Conservation (phyloP, 129 eudicot genomes). For the Centaurea solstitialis region DNA sequence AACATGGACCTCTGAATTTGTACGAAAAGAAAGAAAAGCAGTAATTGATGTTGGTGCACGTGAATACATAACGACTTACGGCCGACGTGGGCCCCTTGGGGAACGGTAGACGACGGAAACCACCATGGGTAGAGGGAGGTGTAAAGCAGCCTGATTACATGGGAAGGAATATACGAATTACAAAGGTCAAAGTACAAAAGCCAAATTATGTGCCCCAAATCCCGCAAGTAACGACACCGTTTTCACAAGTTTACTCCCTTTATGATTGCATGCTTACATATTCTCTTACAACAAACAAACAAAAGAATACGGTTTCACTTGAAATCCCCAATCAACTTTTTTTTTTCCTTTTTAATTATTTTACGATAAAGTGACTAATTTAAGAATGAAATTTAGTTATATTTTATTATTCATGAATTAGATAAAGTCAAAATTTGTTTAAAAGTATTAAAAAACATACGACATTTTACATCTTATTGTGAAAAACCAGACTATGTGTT, state of each 20-base stretch:
- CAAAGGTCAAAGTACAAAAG: conserved; percentile 27
- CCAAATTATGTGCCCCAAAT: conserved; percentile 20
- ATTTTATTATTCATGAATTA: too few species aligned
- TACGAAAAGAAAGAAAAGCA: not conserved
- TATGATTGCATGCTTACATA: not conserved
- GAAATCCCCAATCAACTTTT: not conserved
- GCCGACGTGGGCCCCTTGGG: not conserved
- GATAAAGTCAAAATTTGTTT: too few species aligned
- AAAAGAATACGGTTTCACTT: not conserved
- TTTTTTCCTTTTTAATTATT: not conserved
- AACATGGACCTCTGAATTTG: not conserved
- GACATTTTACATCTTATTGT: not conserved
- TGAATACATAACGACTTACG: conserved; percentile 11
- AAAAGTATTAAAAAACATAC: not conserved
- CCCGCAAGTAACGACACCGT: conserved; percentile 2
- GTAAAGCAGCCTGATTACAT: conserved; percentile 22
- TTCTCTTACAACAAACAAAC: not conserved
- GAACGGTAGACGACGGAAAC: not conserved
- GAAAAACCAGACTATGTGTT: not conserved
- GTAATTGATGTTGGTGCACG: not conserved
- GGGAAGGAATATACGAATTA: conserved; percentile 14
- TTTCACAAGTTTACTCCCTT: not conserved
- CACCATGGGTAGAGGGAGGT: not conserved
- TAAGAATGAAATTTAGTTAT: not conserved
- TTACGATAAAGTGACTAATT: too few species aligned